Conservation (phyloP, 768 basidiomycete species). For the Rossbeevera mucosa region DNA sequence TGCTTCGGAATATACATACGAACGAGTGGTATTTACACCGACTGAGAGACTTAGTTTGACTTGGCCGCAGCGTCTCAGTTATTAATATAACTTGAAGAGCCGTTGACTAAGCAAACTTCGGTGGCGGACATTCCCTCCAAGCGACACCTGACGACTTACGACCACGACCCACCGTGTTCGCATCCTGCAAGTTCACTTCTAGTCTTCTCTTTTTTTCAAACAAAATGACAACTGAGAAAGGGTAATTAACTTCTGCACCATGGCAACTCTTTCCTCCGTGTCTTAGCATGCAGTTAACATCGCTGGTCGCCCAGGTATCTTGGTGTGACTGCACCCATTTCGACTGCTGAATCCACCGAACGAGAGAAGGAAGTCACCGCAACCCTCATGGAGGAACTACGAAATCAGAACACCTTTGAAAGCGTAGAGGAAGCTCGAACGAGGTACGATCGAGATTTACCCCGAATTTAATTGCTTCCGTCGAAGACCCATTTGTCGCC, state of each 20-base stretch:
- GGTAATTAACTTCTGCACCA: slow-evolving; percentile 26
- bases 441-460: slow-evolving; percentile 50
- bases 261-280: neutral
- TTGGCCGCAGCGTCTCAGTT: too few species aligned
- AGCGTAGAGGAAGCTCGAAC: slow-evolving; percentile 81
- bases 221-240: slow-evolving; percentile 40
- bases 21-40: too few species aligned
- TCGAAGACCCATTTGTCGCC: slow-evolving; percentile 1
- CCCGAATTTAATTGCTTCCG: neutral
- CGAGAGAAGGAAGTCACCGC: slow-evolving; percentile 79
- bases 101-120: slow-evolving; percentile 22
- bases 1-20: too few species aligned
- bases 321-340: slow-evolving; percentile 85
- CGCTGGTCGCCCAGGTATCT: slow-evolving; percentile 47
- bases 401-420: slow-evolving; percentile 83
- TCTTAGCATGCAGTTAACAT: slow-evolving; percentile 10
- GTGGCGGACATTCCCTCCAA: slow-evolving; percentile 13
- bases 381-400: slow-evolving; percentile 88
- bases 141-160: slow-evolving; percentile 12
- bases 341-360: slow-evolving; percentile 65
- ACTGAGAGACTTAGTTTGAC: too few species aligned
- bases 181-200: slow-evolving; percentile 6
- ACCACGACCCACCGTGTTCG: slow-evolving; percentile 13
- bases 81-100: too few species aligned
- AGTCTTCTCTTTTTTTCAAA: slow-evolving; percentile 5